Evolutionary conservation across 306 rosid species (phyloP).

Genomic region (Pyrus pyrifolia): DNA sequence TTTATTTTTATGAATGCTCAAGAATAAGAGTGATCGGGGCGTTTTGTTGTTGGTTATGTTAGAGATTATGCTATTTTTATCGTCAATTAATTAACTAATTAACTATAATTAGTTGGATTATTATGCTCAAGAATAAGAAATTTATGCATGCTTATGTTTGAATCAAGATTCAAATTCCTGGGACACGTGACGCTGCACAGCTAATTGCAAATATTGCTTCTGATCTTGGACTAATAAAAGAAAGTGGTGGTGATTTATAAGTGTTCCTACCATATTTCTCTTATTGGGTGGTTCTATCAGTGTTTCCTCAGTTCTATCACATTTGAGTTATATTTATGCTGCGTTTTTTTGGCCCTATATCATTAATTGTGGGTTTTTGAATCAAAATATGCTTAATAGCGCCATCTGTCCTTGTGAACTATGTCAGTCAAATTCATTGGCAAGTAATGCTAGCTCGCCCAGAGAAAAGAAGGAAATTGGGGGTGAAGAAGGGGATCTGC

Average conservation of each 20-base stretch:
- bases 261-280: constrained; percentile 39
- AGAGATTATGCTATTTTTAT: too few relatives aligned
- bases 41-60: too few relatives aligned
- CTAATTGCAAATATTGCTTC: constrained; percentile 66
- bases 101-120: too few relatives aligned
- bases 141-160: constrained; percentile 19
- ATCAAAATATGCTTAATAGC: constrained; percentile 10
- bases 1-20: too few relatives aligned
- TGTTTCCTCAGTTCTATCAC: neutral
- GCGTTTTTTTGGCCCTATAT: neutral
- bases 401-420: constrained; percentile 10
- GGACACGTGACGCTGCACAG: constrained; percentile 62
- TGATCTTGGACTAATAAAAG: constrained; percentile 66
- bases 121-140: too few relatives aligned
- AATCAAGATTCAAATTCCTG: constrained; percentile 68
- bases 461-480: constrained; percentile 30
- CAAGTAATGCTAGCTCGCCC: constrained; percentile 61
- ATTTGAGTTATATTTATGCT: neutral
- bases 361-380: neutral
- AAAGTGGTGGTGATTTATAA: constrained; percentile 52
- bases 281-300: neutral
- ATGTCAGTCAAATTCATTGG: constrained; percentile 73
- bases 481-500: neutral
- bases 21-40: too few relatives aligned
- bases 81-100: too few relatives aligned